phyloP scores from a whole-genome alignment of 768 basidiomycete species.

The Lactarius vividus region DNA sequence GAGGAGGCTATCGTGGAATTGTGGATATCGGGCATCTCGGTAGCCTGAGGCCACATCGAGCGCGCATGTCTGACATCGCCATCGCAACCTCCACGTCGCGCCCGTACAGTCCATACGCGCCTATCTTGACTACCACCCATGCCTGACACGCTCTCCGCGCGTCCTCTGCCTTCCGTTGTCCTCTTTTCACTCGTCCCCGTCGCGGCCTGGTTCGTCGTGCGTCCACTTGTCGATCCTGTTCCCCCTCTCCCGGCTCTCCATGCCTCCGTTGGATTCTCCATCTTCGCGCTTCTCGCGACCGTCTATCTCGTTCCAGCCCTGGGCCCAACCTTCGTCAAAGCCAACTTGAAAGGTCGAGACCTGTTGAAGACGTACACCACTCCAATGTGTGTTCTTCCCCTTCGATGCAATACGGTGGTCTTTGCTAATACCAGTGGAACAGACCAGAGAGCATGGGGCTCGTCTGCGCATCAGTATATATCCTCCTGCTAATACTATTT shows the following conservation, averaged over 20 bases:
- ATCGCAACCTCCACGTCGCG: constrained; percentile 3
- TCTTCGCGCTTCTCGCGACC: constrained; percentile 77
- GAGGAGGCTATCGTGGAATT: constrained; percentile 5
- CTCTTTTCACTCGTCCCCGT: constrained; percentile 63
- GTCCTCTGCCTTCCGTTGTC: constrained; percentile 35
- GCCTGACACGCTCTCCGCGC: constrained; percentile 19
- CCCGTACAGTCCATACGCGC: neutral
- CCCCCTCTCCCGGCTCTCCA: constrained; percentile 73
- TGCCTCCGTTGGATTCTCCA: constrained; percentile 76
- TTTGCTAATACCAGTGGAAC: neutral
- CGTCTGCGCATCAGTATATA: constrained; percentile 86
- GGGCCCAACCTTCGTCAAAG: constrained; percentile 74
- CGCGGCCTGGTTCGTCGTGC: constrained; percentile 67
- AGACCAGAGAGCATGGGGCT: constrained; percentile 96
- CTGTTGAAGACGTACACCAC: constrained; percentile 77
- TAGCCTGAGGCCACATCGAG: constrained; percentile 1
- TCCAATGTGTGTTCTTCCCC: constrained; percentile 53
- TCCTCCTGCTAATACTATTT: constrained; percentile 83
- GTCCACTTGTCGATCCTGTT: constrained; percentile 66
- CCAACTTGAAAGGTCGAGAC: constrained; percentile 83
- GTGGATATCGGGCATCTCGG: constrained; percentile 22
- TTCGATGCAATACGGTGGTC: neutral
- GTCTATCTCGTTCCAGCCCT: constrained; percentile 81
- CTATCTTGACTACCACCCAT: constrained; percentile 15
- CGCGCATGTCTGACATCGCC: constrained; percentile 4